Percentiles rank a stretch among this genome's conserved stretches.
phyloP scores from a whole-genome alignment of 148 eudicot genomes.

The Heliamphora exappendiculata region DNA sequence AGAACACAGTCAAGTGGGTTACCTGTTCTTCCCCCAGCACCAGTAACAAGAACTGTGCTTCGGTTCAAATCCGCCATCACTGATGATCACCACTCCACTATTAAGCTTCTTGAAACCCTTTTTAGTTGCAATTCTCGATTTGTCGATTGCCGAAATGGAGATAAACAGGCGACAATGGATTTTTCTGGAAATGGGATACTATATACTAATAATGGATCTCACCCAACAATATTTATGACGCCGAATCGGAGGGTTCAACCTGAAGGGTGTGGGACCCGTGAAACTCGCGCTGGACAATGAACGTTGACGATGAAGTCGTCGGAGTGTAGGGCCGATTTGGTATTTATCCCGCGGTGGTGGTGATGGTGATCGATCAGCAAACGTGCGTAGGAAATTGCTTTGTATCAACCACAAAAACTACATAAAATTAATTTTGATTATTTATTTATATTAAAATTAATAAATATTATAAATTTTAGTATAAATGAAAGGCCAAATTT shows the following conservation, averaged over 20 bases:
- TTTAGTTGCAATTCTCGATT: neutral
- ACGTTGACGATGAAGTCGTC: too few relatives aligned
- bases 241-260: neutral
- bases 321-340: too few relatives aligned
- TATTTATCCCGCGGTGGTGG: too few relatives aligned
- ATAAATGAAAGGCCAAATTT: too few relatives aligned
- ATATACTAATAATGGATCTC: neutral
- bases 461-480: too few relatives aligned
- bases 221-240: conserved; percentile 2
- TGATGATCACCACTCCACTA: conserved; percentile 20
- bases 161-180: neutral
- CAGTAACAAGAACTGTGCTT: conserved; percentile 70
- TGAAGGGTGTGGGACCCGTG: too few relatives aligned
- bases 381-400: too few relatives aligned
- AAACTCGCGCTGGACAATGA: too few relatives aligned
- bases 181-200: neutral
- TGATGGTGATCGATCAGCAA: too few relatives aligned
- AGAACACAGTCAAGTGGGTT: neutral
- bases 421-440: too few relatives aligned
- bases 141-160: conserved; percentile 10
- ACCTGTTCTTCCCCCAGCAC: conserved; percentile 87
- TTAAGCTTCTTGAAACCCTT: conserved; percentile 1
- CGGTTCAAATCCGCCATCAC: conserved; percentile 45
- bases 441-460: too few relatives aligned
- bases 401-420: too few relatives aligned